Evolutionary conservation across 495 filamentous ascomycete genomes (phyloP), one percentile per base, ranked within the genome.

Genomic region (Penicillium canescens): DNA sequence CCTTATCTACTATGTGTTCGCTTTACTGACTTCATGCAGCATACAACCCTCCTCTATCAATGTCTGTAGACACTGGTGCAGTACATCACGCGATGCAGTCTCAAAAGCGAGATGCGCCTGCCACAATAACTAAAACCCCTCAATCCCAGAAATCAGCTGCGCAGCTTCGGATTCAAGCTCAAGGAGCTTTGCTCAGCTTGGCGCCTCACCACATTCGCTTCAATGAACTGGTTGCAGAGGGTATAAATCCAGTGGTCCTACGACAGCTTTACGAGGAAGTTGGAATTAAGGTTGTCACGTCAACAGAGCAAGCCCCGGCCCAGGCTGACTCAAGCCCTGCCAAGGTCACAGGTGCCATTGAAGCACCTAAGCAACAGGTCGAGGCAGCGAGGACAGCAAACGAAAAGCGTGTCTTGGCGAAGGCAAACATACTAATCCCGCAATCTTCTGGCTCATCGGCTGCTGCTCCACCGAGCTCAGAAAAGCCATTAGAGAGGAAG

Each of bases 161-260:
- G 14, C 82, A 86, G 55, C 76, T 83, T 35, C 85, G 82, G 46
- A 82, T 85, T 52, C 82, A 86, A 58, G 88, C 89, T 5, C 81
- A 86, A 58, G 79, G 82, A 33, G 88, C 90, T 45, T 76, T 92
- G 16, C 71, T 86, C 13, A 78, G 83, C 36, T 65, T 92, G 23
- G 79, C 76, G 52, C 80, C 82, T 33, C 72, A 86, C 34, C 84
- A 85, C 40, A 82, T 92, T 42, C 79, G 81, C 12, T 92, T 81
- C 57, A 70, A 82, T 42, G 77, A 86, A 51, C 83, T 91, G 57
- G 72, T 93, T 13, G 78, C 84, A 11, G 88, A 92, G 66, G 89
- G 89, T 4, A 77, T 92, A 42, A 76, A 91, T 56, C 75, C 84
- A 38, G 65, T 68, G 14, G 55, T 90, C 35, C 71, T 96, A 33